phyloP scores from a whole-genome alignment of 768 basidiomycete species.

The Lactifluus piperatus region DNA sequence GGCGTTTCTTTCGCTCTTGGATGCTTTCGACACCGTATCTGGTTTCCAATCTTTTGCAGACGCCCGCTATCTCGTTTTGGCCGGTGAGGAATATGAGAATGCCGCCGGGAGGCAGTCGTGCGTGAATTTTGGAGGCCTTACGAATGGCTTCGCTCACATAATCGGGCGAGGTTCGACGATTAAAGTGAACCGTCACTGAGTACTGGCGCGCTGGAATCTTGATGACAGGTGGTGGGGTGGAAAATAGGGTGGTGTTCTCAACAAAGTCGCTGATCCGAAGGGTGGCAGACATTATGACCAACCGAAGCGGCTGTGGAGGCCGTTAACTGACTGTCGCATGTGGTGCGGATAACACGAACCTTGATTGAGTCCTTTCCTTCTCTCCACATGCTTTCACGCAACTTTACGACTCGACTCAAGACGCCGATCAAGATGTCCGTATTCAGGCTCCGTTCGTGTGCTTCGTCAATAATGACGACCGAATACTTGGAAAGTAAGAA shows the following conservation, averaged over 20 bases:
- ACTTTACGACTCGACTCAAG: conserved; percentile 83
- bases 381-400: conserved; percentile 87
- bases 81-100: conserved; percentile 93
- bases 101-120: conserved; percentile 85
- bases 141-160: conserved; percentile 87
- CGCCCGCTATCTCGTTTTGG: conserved; percentile 85
- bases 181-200: conserved; percentile 93
- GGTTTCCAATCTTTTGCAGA: conserved; percentile 74
- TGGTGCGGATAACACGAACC: conserved; percentile 32
- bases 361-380: conserved; percentile 63
- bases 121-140: conserved; percentile 88
- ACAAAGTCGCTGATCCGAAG: conserved; percentile 90
- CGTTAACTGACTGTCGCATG: neutral
- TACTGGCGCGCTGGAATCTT: conserved; percentile 86
- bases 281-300: conserved; percentile 99
- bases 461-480: conserved; percentile 94
- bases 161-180: conserved; percentile 73
- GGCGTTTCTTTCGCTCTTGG: conserved; percentile 39
- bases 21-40: conserved; percentile 64
- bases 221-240: conserved; percentile 82
- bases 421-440: conserved; percentile 97
- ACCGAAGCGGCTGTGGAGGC: conserved; percentile 59
- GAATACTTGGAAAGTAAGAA: conserved; percentile 93
- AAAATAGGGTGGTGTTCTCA: conserved; percentile 74
- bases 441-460: conserved; percentile 96